Evolutionary conservation across 2,329 filamentous ascomycete genomes (phyloP).

Genomic region (Aciculosporium take): DNA sequence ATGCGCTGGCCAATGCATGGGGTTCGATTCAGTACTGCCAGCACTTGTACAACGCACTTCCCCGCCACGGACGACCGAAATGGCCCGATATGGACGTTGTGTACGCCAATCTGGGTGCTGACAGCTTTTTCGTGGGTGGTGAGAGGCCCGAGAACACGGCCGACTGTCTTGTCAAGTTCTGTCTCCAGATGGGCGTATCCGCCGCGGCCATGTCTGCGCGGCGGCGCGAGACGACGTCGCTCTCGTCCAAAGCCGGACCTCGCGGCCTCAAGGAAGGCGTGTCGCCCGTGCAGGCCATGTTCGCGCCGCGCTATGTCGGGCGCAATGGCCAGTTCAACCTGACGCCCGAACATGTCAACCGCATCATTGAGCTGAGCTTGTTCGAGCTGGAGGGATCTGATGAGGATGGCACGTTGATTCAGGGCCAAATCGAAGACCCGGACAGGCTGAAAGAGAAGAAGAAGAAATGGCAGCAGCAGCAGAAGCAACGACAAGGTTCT

Average conservation of each 20-base stretch:
- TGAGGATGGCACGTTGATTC: slow-evolving; percentile 6
- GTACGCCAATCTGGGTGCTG: slow-evolving; percentile 13
- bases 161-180: slow-evolving; percentile 23
- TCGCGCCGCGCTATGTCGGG: slow-evolving; percentile 9
- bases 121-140: slow-evolving; percentile 22
- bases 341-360: background rate
- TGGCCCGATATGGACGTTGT: slow-evolving; percentile 29
- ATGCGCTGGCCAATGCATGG: slow-evolving; percentile 22
- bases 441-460: slow-evolving; percentile 7
- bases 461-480: background rate
- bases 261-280: slow-evolving; percentile 17
- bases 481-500: background rate
- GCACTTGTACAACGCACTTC: slow-evolving; percentile 27
- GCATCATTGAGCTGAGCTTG: slow-evolving; percentile 1
- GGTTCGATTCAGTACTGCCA: slow-evolving; percentile 21
- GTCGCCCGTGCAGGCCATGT: slow-evolving; percentile 20
- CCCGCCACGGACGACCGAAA: too few relatives aligned
- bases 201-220: slow-evolving; percentile 7
- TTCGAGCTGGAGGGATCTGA: slow-evolving; percentile 7
- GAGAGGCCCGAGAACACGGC: slow-evolving; percentile 15
- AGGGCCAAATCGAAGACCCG: slow-evolving; percentile 10
- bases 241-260: slow-evolving; percentile 5
- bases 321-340: background rate
- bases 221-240: slow-evolving; percentile 10
- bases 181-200: slow-evolving; percentile 23